Base-by-base conservation (phyloP, 1,284 basidiomycete genomes). In the Athelia psychrophila region DNA sequence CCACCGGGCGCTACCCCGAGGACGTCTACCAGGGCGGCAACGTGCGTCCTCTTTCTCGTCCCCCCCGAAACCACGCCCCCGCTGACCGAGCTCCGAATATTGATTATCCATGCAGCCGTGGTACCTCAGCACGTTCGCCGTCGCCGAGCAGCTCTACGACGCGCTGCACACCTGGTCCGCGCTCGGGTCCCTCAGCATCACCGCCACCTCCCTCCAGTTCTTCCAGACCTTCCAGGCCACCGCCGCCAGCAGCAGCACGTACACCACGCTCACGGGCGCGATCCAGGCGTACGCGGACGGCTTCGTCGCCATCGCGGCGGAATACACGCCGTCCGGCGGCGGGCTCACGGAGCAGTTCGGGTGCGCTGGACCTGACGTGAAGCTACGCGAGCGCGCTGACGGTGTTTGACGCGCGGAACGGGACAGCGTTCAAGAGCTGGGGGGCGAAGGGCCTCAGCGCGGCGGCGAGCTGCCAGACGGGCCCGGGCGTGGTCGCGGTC, bases 81-180 rank as follows among this genome's bases (percentile, higher is more conserved):
- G 22, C 13, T 30, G 27, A 30, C 6, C 27, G 5, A 30, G 13
- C 27, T 40, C 9, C 4, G 8, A 32, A 18, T 32, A 16, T n/a
- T n/a, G n/a, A n/a, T n/a, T n/a, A n/a, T n/a, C n/a, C n/a, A n/a
- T n/a, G n/a, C 50, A 86, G 84, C 84, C 86, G 1, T 88, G 85
- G 86, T 87, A 86, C 58, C 69, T 88, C 20, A 71, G 81, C 16
- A 86, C 85, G 0, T 71, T 80, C 44, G 84, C 83, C 6, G 83
- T 81, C 3, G 81, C 85, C 2, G 84, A 88, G 56, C 85, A 86
- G 63, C 74, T 88, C 54, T 87, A 88, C 53, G 78, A 84, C 42
- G 75, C 86, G 1, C 69, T 86, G 44, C 73, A 72, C 47, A 79
- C 81, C 27, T 88, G 85, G 84, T 71, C 78, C 27, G 59, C 63